Evolutionary conservation across 2,329 filamentous ascomycete genomes (phyloP), one percentile per base, ranked within the genome.

Genomic region (Chaetomiaceae sp.): DNA sequence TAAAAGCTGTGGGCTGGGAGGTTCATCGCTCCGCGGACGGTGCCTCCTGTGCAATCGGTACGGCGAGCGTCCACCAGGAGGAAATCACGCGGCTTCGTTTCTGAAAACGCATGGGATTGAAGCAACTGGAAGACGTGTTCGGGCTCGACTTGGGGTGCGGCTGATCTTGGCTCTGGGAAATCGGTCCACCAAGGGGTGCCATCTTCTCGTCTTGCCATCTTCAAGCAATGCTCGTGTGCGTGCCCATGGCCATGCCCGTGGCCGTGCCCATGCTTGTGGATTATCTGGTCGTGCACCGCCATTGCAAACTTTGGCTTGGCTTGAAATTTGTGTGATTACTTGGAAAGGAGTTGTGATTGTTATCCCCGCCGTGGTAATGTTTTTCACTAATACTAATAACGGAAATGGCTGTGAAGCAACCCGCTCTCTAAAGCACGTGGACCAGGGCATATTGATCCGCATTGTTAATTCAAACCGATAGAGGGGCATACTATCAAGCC

Each of bases 21-120:
- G 58, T 82, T 81, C 57, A 86, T 70, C 1, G 81, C 82, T 2
- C 74, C 75, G 8, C 69, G 68, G 50, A 86, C 78, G 0, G 81
- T 84, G 36, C 82, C 83, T 23, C 84, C 83, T 62, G 75, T 73
- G 69, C 75, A 77, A 58, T 82, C 79, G 3, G 67, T 72, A 23
- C 77, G 70, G 16, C 78, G 73, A n/a, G 81, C 73, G 60, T 81
- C 78, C 11, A 81, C 73, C 3, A 80, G 65, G 16, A 79, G 63
- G 42, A 77, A 76, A 7, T 70, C 64, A 23, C 66, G 64, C 0
- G 62, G 60, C 1, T 60, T 61, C 6, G 63, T 61, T 13, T 49
- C 43, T 2, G 65, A 62, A 16, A 66, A 64, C 51, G 65, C 62
- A 6, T 69, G 64, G 29, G 62, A 66, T 48, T 75, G 70, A 9